Percentiles rank a stretch among this genome's conserved stretches.
phyloP scores from a whole-genome alignment of 805 yeast species.

The Candida nitratophila region DNA sequence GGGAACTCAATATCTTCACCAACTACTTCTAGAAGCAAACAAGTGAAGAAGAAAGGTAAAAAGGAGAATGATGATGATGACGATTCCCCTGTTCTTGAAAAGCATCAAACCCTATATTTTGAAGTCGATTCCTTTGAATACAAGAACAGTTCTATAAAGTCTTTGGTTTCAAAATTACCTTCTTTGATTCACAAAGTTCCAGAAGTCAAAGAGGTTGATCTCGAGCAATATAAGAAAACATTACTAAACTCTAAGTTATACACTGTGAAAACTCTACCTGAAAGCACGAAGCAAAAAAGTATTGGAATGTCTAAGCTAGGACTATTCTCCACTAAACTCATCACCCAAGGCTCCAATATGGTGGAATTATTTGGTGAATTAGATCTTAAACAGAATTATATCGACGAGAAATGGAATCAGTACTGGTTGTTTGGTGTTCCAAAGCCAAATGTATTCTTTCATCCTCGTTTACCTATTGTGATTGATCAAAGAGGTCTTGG shows the following conservation, averaged over 20 bases:
- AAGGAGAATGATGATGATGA: constrained; percentile 28
- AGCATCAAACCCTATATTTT: constrained; percentile 47
- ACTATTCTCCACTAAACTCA: constrained; percentile 34
- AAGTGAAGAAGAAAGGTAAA: constrained; percentile 32
- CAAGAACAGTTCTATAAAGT: constrained; percentile 29
- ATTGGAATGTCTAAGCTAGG: constrained; percentile 68
- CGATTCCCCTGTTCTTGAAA: constrained; percentile 35
- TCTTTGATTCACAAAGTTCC: constrained; percentile 15
- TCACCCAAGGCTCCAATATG: constrained; percentile 44
- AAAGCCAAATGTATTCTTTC: constrained; percentile 50
- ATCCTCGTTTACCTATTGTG: constrained; percentile 53
- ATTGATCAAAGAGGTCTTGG: constrained; percentile 81
- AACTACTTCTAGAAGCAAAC: constrained; percentile 6
- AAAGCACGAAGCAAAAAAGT: constrained; percentile 49
- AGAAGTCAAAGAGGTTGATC: constrained; percentile 18
- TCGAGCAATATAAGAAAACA: constrained; percentile 2
- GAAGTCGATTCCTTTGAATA: constrained; percentile 39
- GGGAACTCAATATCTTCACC: background rate
- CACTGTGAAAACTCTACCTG: constrained; percentile 50
- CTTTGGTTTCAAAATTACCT: constrained; percentile 20
- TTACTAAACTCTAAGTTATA: constrained; percentile 1
- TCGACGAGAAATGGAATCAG: constrained; percentile 63
- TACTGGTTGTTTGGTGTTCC: constrained; percentile 69
- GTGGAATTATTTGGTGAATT: constrained; percentile 70
- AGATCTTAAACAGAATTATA: constrained; percentile 57